These are phyloP conservation scores for Elasticomyces elasticus DNA, from an alignment of 495 filamentous ascomycete species.

Conservation along the genomic window DNA sequence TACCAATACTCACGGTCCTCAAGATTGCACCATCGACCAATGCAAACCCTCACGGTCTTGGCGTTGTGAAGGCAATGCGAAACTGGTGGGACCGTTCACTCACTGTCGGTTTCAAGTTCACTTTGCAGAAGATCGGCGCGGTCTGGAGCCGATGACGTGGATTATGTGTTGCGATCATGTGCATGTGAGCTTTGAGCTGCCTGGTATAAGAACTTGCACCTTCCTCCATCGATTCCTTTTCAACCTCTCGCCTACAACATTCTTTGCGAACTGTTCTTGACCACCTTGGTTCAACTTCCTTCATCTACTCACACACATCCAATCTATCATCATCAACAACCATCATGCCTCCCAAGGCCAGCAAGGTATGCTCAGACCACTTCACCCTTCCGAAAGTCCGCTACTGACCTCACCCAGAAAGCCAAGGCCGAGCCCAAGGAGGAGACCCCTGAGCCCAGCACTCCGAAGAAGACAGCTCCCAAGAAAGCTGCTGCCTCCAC, in stretches of 20 bases:
- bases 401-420: neutral
- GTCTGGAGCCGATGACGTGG: neutral
- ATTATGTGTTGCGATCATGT: neutral
- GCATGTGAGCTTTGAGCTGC: neutral
- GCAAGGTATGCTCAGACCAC: neutral
- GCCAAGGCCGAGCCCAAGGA: slow-evolving; percentile 3
- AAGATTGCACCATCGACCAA: too few relatives aligned
- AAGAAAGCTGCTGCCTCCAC: neutral
- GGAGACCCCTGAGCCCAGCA: slow-evolving; percentile 3
- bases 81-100: neutral
- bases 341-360: slow-evolving; percentile 7
- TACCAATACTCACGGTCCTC: too few relatives aligned
- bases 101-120: neutral
- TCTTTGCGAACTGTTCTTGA: neutral
- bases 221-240: neutral
- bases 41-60: too few relatives aligned
- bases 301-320: too few relatives aligned
- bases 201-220: neutral
- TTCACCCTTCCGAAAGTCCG: neutral
- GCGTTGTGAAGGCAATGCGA: neutral
- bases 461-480: neutral
- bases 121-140: too few relatives aligned
- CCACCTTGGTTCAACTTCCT: too few relatives aligned
- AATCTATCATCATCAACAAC: too few relatives aligned
- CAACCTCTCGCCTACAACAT: neutral